Percentiles rank a stretch among this genome's conserved stretches.
Evolutionary conservation across 192 early-diverging fungal species (phyloP).

Genomic region (Podila minutissima): DNA sequence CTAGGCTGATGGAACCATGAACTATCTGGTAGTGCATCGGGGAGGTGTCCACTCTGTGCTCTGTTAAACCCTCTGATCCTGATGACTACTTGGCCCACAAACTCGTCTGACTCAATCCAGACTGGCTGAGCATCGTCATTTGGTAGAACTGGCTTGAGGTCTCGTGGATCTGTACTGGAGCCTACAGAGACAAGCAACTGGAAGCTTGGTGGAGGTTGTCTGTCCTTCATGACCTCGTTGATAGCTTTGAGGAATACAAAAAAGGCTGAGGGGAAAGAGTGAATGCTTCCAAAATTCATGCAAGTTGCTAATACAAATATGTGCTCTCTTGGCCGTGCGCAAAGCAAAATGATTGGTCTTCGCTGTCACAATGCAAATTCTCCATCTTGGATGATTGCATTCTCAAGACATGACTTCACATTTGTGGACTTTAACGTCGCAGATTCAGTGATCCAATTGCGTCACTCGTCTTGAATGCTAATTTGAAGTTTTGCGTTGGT

Average conservation of each 20-base stretch:
- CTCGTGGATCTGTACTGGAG: not conserved
- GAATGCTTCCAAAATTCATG: no score
- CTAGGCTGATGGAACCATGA: not conserved
- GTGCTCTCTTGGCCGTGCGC: no score
- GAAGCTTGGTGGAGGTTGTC: not conserved
- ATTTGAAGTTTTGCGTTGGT: no score
- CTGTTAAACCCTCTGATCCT: slow-evolving; percentile 21
- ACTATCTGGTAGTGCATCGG: not conserved
- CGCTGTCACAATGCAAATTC: no score
- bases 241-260: not conserved
- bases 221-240: not conserved
- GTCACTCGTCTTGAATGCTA: no score
- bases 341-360: no score
- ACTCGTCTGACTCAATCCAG: slow-evolving; percentile 30
- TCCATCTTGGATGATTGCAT: no score
- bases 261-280: not conserved
- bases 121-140: slow-evolving; percentile 33
- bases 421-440: no score
- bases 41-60: not conserved
- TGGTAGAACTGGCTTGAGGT: not conserved
- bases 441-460: no score
- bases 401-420: no score
- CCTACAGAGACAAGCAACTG: slow-evolving; percentile 27
- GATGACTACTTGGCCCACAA: slow-evolving; percentile 14
- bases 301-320: no score